phyloP scores from a whole-genome alignment of 192 early-diverging fungal genomes.

The Podila verticillata region DNA sequence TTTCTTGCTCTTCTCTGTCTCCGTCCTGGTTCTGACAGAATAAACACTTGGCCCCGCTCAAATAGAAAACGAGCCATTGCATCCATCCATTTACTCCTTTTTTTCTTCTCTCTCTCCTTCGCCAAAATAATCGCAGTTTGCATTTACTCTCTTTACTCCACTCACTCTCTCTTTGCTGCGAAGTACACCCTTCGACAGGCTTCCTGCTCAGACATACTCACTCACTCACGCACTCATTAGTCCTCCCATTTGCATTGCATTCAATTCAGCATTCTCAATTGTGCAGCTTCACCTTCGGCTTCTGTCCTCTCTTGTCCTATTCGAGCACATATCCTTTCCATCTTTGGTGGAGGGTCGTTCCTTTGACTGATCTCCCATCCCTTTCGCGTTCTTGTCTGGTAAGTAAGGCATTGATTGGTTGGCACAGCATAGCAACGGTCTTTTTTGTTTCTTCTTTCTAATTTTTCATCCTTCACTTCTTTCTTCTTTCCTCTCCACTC shows the following conservation, averaged over 20 bases:
- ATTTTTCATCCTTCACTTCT: background rate
- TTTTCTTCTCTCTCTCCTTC: background rate
- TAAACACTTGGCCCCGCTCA: too few relatives aligned
- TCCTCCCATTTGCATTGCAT: background rate
- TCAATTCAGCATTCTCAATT: too few relatives aligned
- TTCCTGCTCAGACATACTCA: background rate
- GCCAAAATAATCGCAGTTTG: background rate
- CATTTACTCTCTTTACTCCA: constrained; percentile 5
- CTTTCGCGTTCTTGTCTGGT: background rate
- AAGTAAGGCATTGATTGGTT: too few relatives aligned
- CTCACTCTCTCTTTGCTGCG: background rate
- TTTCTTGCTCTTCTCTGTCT: too few relatives aligned
- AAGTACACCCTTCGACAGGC: background rate
- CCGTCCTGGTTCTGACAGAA: too few relatives aligned
- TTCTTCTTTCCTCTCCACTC: background rate
- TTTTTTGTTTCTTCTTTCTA: background rate
- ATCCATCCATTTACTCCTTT: too few relatives aligned
- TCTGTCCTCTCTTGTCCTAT: too few relatives aligned
- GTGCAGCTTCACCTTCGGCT: too few relatives aligned
- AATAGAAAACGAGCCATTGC: too few relatives aligned
- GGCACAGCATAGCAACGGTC: background rate
- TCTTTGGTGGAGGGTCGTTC: too few relatives aligned
- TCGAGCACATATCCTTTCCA: too few relatives aligned
- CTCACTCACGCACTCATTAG: background rate
- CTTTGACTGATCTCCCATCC: background rate